These are phyloP conservation scores for Paramecium sexaurelia DNA, from an alignment of 73 alveolate species.

Conservation along the genomic window DNA sequence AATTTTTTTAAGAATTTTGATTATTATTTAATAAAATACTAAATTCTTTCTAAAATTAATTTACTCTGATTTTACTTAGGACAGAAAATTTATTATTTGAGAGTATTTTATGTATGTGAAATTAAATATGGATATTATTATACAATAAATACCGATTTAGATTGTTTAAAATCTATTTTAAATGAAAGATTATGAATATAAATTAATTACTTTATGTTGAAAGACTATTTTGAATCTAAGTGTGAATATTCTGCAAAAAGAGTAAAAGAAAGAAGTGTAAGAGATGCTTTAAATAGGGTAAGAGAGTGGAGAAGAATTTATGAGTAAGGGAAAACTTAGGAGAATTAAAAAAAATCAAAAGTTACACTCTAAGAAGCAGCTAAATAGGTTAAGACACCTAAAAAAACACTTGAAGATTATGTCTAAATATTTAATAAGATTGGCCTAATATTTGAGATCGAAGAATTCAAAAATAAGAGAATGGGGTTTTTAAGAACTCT, in stretches of 20 bases:
- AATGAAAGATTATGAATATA: background rate
- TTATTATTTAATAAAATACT: no score
- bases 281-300: background rate
- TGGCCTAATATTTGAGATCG: background rate
- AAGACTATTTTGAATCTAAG: background rate
- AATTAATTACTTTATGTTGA: background rate
- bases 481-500: background rate
- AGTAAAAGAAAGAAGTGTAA: slow-evolving; percentile 38
- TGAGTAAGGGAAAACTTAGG: background rate
- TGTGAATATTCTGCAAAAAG: background rate
- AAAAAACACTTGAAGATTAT: slow-evolving; percentile 46
- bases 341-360: background rate
- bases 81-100: no score
- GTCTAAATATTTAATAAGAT: background rate
- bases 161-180: background rate
- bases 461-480: background rate
- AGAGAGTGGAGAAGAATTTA: background rate
- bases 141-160: no score
- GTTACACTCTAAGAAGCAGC: slow-evolving; percentile 21
- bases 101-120: no score
- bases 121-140: no score
- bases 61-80: no score
- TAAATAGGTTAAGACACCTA: background rate
- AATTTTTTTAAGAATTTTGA: no score
- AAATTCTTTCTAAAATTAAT: no score